phyloP scores from a whole-genome alignment of 768 basidiomycete genomes.

The Termitomyces sp. region DNA sequence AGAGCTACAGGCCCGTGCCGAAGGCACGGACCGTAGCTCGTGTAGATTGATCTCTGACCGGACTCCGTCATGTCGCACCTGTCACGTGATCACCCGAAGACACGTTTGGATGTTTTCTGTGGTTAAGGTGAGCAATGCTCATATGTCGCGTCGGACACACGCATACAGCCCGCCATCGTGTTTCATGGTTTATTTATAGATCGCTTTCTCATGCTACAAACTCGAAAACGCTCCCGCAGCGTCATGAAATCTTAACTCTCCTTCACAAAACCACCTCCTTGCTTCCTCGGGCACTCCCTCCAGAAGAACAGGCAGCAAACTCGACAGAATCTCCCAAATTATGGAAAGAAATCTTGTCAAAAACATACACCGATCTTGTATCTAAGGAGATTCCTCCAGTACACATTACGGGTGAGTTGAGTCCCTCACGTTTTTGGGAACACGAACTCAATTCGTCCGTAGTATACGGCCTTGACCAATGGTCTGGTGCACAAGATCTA shows the following conservation, averaged over 20 bases:
- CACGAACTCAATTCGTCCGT: not conserved
- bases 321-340: slow-evolving; percentile 31
- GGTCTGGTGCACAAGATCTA: slow-evolving; percentile 52
- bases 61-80: not conserved
- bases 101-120: not conserved
- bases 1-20: too few species aligned
- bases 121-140: slow-evolving; percentile 13
- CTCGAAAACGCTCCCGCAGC: not conserved
- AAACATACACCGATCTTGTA: slow-evolving; percentile 32
- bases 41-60: too few species aligned
- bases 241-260: slow-evolving; percentile 36
- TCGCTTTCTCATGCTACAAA: slow-evolving; percentile 1
- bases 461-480: slow-evolving; percentile 61
- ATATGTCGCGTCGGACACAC: slow-evolving; percentile 14
- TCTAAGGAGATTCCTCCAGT: slow-evolving; percentile 31
- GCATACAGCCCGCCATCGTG: slow-evolving; percentile 1
- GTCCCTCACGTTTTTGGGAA: not conserved
- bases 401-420: slow-evolving; percentile 47
- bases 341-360: slow-evolving; percentile 45
- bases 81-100: slow-evolving; percentile 3
- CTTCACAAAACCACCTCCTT: slow-evolving; percentile 48
- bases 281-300: slow-evolving; percentile 40
- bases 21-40: too few species aligned
- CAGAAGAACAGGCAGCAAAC: slow-evolving; percentile 3
- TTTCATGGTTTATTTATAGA: not conserved